Conservation (phyloP, 148 eudicot species). For the Simmondsia chinensis region DNA sequence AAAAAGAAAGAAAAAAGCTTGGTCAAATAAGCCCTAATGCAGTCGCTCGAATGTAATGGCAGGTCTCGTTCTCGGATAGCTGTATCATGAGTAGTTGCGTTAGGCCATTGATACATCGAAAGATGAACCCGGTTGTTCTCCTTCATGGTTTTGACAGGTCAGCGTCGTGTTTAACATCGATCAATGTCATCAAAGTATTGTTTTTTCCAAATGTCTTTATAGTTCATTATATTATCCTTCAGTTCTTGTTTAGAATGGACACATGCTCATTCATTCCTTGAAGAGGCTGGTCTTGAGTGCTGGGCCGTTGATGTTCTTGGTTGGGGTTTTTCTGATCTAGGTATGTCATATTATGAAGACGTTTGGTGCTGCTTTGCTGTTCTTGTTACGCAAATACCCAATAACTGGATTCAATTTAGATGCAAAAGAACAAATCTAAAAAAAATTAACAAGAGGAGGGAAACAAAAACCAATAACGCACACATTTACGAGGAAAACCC, state of each 20-base stretch:
- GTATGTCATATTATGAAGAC: conserved; percentile 20
- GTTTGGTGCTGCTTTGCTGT: background rate
- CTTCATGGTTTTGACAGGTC: conserved; percentile 96
- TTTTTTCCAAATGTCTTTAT: conserved; percentile 5
- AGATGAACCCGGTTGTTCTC: conserved; percentile 59
- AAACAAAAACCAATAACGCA: no score
- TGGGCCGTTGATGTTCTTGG: conserved; percentile 98
- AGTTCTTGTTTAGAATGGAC: conserved; percentile 99
- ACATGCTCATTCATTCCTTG: conserved; percentile 65
- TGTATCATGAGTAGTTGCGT: conserved; percentile 84
- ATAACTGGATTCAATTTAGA: no score
- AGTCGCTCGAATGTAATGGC: conserved; percentile 2
- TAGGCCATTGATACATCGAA: conserved; percentile 43
- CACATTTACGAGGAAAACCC: no score
- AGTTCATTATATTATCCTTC: conserved; percentile 33
- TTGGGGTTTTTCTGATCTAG: conserved; percentile 91
- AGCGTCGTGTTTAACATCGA: background rate
- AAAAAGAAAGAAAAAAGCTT: no score
- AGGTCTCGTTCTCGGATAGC: conserved; percentile 51
- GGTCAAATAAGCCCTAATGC: no score
- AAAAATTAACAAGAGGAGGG: no score
- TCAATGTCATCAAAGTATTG: background rate
- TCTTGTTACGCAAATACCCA: background rate
- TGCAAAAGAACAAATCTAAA: no score
- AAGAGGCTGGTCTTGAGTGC: conserved; percentile 74